These are phyloP conservation scores for Tricholoma furcatifolium DNA, from an alignment of 768 basidiomycete species.

Conservation along the genomic window DNA sequence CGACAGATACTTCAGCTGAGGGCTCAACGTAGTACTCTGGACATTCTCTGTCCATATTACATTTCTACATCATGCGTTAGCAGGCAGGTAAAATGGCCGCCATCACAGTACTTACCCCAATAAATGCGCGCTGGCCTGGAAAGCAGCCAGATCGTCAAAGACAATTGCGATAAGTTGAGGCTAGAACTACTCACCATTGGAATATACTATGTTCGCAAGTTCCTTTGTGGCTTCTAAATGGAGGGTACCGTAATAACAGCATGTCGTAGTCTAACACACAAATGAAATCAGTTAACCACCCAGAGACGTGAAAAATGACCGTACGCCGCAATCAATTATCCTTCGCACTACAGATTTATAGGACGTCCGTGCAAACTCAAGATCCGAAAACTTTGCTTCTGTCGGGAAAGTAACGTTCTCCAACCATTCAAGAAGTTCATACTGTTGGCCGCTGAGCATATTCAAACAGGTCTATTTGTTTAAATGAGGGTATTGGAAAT, in stretches of 20 bases:
- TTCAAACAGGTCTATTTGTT: not conserved
- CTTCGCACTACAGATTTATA: slow-evolving; percentile 75
- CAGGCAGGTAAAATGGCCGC: slow-evolving; percentile 4
- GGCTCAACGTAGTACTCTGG: slow-evolving; percentile 71
- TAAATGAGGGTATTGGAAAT: not conserved
- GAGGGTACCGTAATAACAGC: slow-evolving; percentile 85
- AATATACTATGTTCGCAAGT: slow-evolving; percentile 73
- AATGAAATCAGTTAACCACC: slow-evolving; percentile 1
- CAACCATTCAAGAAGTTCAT: slow-evolving; percentile 90
- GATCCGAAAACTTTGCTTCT: slow-evolving; percentile 74
- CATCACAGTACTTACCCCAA: slow-evolving; percentile 58
- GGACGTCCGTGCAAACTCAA: slow-evolving; percentile 62
- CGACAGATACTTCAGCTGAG: slow-evolving; percentile 56
- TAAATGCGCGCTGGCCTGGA: slow-evolving; percentile 78
- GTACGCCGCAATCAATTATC: slow-evolving; percentile 72
- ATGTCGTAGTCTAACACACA: slow-evolving; percentile 80
- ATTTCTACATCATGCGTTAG: slow-evolving; percentile 53
- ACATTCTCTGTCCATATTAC: slow-evolving; percentile 82
- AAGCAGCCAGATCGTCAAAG: not conserved
- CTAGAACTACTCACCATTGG: slow-evolving; percentile 41
- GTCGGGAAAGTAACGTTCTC: slow-evolving; percentile 82
- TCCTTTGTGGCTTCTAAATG: slow-evolving; percentile 80
- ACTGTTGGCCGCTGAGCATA: slow-evolving; percentile 67
- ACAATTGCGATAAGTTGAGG: not conserved
- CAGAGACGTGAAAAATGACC: slow-evolving; percentile 25